Base-by-base conservation (phyloP, 176 grass and related monocot species). In the Zoysia pacifica region DNA sequence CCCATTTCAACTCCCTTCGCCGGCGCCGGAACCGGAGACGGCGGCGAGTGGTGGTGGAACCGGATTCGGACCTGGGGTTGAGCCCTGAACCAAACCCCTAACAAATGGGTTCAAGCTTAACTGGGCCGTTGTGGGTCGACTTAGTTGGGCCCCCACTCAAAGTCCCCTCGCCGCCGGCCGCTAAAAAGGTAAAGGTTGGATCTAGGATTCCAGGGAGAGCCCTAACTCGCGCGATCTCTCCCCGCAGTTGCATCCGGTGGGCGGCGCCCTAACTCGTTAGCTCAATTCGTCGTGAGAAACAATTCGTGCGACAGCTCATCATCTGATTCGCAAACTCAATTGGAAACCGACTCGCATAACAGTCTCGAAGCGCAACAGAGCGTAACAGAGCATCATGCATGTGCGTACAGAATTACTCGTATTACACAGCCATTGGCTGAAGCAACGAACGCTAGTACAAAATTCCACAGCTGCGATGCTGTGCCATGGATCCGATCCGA, bases 1-100 rank as follows among this genome's bases (percentile, higher is more conserved):
- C 94, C 94, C 94, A 94, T 97, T 43, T 28, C 13, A 15, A 44
- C 42, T 16, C 42, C 14, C 58, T 73, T 74, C 20, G 68, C 49
- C 66, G 41, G 63, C 74, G 72, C 35, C 73, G 59, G 64, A 56
- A 28, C 28, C 0, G 41, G 54, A n/a, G 0, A 8, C 45, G 52
- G 19, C 79, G 79, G 52, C 78, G 85, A 71, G 67, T 48, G 50
- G 58, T 74, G 36, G 42, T 38, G 47, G 72, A 63, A 44, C n/a
- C n/a, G n/a, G n/a, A n/a, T n/a, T 35, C 58, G 8, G 58, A 35
- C 58, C 6, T 9, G 19, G 19, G 58, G 19, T 11, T 16, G 7
- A 61, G 19, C 9, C 55, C 55, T 20, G 18, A 20, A 59, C 55
- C 55, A n/a, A 59, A 59, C 18, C 19, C 58, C 58, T 35, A 61